These are phyloP conservation scores for Toxicodendron radicans DNA, from an alignment of 345 rosid species.

Conservation along the genomic window DNA sequence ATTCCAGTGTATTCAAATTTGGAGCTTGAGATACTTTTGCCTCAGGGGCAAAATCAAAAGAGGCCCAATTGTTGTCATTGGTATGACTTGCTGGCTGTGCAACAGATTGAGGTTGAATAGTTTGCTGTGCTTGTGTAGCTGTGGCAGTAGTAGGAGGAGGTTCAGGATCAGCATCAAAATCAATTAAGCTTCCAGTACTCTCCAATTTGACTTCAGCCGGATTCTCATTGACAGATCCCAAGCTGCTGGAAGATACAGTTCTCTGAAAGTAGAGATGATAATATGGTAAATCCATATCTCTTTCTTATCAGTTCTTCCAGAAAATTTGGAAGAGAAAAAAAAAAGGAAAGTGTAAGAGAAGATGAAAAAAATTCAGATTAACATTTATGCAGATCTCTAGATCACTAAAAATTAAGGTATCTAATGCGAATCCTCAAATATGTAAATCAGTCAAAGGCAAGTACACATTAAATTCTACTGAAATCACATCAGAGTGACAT, in stretches of 20 bases:
- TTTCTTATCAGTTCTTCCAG: conserved; percentile 7
- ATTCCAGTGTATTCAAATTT: conserved; percentile 60
- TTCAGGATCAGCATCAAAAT: conserved; percentile 85
- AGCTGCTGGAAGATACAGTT: conserved; percentile 62
- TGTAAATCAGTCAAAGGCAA: not conserved
- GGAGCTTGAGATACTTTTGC: conserved; percentile 54
- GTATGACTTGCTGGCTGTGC: conserved; percentile 36
- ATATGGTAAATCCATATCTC: conserved; percentile 17
- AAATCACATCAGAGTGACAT: not conserved
- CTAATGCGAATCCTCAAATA: not conserved
- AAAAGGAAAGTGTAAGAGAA: not conserved
- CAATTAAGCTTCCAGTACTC: conserved; percentile 74
- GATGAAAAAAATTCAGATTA: not conserved
- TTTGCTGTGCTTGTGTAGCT: conserved; percentile 43
- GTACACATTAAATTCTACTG: not conserved
- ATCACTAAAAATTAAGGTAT: not conserved
- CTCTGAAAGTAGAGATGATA: conserved; percentile 52
- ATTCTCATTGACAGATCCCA: conserved; percentile 60
- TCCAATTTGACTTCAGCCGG: conserved; percentile 66
- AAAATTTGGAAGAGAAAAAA: not conserved
- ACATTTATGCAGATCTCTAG: not conserved
- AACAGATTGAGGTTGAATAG: conserved; percentile 38
- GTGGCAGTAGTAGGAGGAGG: conserved; percentile 49
- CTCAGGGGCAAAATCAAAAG: conserved; percentile 57
- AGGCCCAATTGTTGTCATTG: conserved; percentile 72